A percentile compares a stretch with the other conserved stretches of the same genome.
phyloP scores from a whole-genome alignment of 805 yeast genomes.

The Pichia phayaonensis region DNA sequence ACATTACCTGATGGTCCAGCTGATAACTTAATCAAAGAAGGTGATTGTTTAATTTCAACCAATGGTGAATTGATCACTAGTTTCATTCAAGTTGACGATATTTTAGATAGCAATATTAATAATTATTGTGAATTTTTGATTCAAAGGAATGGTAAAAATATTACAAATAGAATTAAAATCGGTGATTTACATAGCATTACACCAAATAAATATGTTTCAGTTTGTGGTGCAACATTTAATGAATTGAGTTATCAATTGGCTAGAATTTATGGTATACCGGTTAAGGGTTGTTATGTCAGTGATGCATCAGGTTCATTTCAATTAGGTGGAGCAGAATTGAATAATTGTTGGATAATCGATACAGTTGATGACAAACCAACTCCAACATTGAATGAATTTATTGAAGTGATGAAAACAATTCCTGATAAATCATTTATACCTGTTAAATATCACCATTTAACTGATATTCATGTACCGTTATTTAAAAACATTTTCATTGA shows the following conservation, averaged over 20 bases:
- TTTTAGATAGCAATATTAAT: conserved; percentile 67
- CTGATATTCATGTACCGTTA: conserved; percentile 70
- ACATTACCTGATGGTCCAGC: conserved; percentile 85
- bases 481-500: conserved; percentile 65
- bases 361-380: conserved; percentile 68
- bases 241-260: conserved; percentile 86
- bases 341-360: conserved; percentile 75
- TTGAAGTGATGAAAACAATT: conserved; percentile 67
- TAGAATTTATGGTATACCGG: conserved; percentile 74
- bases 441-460: conserved; percentile 64
- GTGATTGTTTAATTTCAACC: conserved; percentile 73
- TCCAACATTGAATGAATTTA: conserved; percentile 65
- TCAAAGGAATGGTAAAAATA: conserved; percentile 67
- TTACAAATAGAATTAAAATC: conserved; percentile 44
- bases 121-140: conserved; percentile 45
- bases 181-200: conserved; percentile 77
- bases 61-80: conserved; percentile 58
- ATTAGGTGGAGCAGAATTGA: conserved; percentile 42
- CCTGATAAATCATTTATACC: conserved; percentile 73
- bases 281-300: conserved; percentile 73
- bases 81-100: conserved; percentile 76
- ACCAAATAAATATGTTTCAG: conserved; percentile 73
- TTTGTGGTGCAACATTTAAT: conserved; percentile 82
- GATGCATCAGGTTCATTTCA: conserved; percentile 74
- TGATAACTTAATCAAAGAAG: conserved; percentile 64